Base-by-base conservation (phyloP, 1,284 basidiomycete species). In the Naganishia sp. region DNA sequence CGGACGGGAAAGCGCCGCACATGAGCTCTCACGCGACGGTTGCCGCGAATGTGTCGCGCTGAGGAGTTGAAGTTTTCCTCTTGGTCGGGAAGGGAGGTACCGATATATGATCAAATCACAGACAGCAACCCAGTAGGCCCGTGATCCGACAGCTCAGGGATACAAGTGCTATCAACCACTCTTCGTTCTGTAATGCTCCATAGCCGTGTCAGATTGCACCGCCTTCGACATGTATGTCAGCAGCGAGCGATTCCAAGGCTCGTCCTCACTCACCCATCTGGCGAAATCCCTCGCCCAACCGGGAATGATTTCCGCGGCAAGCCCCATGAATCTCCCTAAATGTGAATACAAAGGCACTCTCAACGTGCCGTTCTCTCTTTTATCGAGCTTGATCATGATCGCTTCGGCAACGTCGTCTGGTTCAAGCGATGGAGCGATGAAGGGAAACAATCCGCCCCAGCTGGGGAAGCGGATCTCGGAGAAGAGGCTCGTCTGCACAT, bases 371-470 rank as follows among this genome's bases (percentile, higher is more conserved):
- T 87, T 88, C 72, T 92, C 86, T 67, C 89, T 87, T 49, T 86
- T 85, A 73, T 94, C 90, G 52, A 96, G 76, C 0, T 87, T 87
- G 11, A 84, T 79, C 63, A 95, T 89, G 71, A 95, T 86, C n/a
- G 81, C 82, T 75, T 92, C 90, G 63, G 90, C 90, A 6, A 96
- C 82, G 2, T 84, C 81, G 51, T 90, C 83, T 0, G 92, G 88
- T 54, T 84, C 82, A 13, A 94, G 73, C 31, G 86, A 85, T 0
- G 92, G 92, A 46, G 86, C 83, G 71, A 92, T 82, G 80, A 94
- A 94, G 62, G 83, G 83, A 78, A 85, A 86, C 43, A 87, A 74
- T 56, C 80, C 73, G 60, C 80, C 81, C 47, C 77, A 71, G 13
- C 39, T 46, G 1, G 88, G 86, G 45, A 88, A 79, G 23, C 74